These are phyloP conservation scores for Xylaria polymorpha DNA, from an alignment of 2,329 filamentous ascomycete genomes.

Conservation along the genomic window DNA sequence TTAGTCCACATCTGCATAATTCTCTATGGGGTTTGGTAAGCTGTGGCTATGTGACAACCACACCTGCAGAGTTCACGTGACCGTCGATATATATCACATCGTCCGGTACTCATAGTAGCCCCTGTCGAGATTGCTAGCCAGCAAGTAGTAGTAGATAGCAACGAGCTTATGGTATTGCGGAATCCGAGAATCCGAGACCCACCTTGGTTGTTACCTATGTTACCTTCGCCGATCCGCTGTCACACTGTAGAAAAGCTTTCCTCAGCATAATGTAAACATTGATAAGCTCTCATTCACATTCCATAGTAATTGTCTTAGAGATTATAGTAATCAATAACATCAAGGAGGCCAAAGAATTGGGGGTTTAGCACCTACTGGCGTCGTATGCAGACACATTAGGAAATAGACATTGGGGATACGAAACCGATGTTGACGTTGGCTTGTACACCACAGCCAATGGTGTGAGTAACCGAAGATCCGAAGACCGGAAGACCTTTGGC, in stretches of 20 bases:
- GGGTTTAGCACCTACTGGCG: too few relatives aligned
- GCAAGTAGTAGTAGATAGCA: not conserved
- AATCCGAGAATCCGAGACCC: slow-evolving; percentile 13
- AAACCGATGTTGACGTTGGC: not conserved
- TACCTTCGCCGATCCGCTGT: not conserved
- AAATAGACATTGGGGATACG: not conserved
- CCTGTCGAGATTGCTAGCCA: not conserved
- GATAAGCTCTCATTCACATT: not conserved
- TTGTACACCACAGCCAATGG: slow-evolving; percentile 4
- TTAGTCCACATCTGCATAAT: too few relatives aligned
- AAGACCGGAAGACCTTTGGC: not conserved
- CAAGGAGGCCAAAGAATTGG: too few relatives aligned
- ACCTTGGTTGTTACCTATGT: not conserved
- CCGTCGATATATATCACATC: not conserved
- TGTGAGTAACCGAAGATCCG: not conserved
- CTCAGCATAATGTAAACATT: slow-evolving; percentile 18
- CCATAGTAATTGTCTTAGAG: not conserved
- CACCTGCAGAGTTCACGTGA: not conserved
- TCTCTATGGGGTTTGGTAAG: too few relatives aligned
- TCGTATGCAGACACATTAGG: not conserved
- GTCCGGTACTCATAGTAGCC: not conserved
- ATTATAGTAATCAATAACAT: slow-evolving; percentile 5
- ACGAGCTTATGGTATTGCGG: not conserved
- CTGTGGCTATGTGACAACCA: too few relatives aligned
- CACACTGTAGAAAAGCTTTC: not conserved